Percentiles rank a stretch among this genome's conserved stretches.
Conservation (phyloP, 2,329 filamentous ascomycete genomes). For the Colletotrichum filicis region DNA sequence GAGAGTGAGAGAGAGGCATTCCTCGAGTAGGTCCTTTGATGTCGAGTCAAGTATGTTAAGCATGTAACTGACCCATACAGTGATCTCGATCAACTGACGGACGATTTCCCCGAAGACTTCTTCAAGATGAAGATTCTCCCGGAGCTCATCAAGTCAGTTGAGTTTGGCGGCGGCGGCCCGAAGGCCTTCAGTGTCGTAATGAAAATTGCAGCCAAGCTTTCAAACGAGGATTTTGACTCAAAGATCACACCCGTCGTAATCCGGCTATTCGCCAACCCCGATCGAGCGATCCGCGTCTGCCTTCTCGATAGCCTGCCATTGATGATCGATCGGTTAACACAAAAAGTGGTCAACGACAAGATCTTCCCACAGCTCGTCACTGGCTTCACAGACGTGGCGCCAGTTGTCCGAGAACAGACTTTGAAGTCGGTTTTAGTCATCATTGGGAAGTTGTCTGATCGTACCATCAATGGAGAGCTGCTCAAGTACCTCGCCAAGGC, state of each 20-base stretch:
- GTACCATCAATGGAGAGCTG: slow-evolving; percentile 92
- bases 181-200: slow-evolving; percentile 90
- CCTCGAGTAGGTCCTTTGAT: slow-evolving; percentile 64
- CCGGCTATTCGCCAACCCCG: slow-evolving; percentile 88
- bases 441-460: slow-evolving; percentile 89
- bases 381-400: slow-evolving; percentile 91
- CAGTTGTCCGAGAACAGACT: slow-evolving; percentile 93
- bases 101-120: slow-evolving; percentile 97
- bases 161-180: slow-evolving; percentile 94
- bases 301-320: slow-evolving; percentile 86
- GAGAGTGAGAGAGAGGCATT: slow-evolving; percentile 88
- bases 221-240: slow-evolving; percentile 88
- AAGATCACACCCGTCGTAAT: slow-evolving; percentile 88
- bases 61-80: slow-evolving; percentile 50
- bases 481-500: slow-evolving; percentile 93
- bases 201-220: slow-evolving; percentile 89
- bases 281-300: slow-evolving; percentile 91
- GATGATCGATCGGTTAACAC: slow-evolving; percentile 91
- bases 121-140: slow-evolving; percentile 97
- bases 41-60: neutral
- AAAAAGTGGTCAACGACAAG: slow-evolving; percentile 93
- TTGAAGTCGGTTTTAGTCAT: slow-evolving; percentile 92
- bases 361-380: slow-evolving; percentile 97
- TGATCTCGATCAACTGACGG: slow-evolving; percentile 85
- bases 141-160: slow-evolving; percentile 97